Evolutionary conservation across 306 rosid species (phyloP), one percentile per base, ranked within the genome.

Genomic region (Trifolium subterraneum): DNA sequence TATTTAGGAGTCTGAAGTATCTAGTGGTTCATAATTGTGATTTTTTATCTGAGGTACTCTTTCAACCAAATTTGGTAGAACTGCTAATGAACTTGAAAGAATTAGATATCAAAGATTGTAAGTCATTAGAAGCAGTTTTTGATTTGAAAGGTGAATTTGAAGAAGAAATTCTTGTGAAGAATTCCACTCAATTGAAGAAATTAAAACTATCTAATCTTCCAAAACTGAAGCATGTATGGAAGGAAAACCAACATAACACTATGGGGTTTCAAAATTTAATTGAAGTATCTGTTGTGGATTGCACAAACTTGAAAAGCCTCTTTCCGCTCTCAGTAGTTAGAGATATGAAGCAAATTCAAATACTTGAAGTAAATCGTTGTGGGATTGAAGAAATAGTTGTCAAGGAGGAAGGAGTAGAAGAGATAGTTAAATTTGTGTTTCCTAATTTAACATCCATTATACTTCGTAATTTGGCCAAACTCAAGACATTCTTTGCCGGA

Each of bases 351-450:
- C 63, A 56, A 25, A 35, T 56, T 22, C 16, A 56, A 56, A 10
- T 2, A 23, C 63, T 59, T 59, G 0, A 12, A 25, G 38, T 59
- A 6, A 2, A 0, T 58, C 0, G 0, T 0, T 58, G 38, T 27
- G 39, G 64, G 11, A 59, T 59, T 59, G 10, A 59, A 59, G 38
- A 25, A 6, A 59, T 59, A 12, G 64, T 59, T 59, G 39, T 10
- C 64, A 59, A 27, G 38, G 64, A 59, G 14, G 64, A 27, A 27
- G 64, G 10, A 59, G 12, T 4, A 1, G 5, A 25, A 1, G 38
- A 27, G 38, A 59, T 25, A 2, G 16, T 59, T 25, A 13, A 59
- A 11, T 59, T 59, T 59, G 64, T 25, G 64, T 59, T 59, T 59
- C 64, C 64, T 59, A 8, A 59, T 59, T 59, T 59, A 27, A 12